Base-by-base conservation (phyloP, 2,329 filamentous ascomycete species). In the Aureobasidium sp. region DNA sequence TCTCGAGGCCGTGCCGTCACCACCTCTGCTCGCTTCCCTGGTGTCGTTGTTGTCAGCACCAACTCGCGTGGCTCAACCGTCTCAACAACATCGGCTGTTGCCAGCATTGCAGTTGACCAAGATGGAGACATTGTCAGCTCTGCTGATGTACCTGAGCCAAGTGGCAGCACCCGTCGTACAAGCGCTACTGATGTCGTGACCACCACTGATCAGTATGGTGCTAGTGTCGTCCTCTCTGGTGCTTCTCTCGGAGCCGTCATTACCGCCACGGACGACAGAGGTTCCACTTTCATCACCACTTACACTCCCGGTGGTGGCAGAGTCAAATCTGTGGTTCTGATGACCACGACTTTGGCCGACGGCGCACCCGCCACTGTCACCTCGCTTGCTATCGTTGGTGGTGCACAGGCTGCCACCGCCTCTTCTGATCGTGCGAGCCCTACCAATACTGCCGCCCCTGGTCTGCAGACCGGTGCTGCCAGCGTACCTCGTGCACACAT, bases 251-350 rank as follows among this genome's bases (percentile, higher is more conserved):
- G 76, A 50, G 70, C 76, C 47, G 73, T 77, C 21, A 67, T 77
- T 45, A 79, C 77, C 10, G 68, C 69, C 17, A 79, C 76, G 11
- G 69, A 79, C 62, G 67, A 64, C 2, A 25, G 62, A 8, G 77
- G 77, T 25, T 63, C 66, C 38, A 74, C 75, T 3, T 72, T 79
- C 60, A 64, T 77, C 54, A 76, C 77, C 2, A 80, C 78, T 1
- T 78, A 75, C 65, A 78, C 76, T 1, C 77, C 77, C 4, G 69
- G 66, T 49, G 76, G 72, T 47, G 75, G 72, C 21, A 66, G 63
- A 9, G 73, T 79, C 21, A 74, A 69, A 64, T 69, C 69, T 49
- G 63, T 79, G 29, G 69, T 74, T 31, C 64, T 78, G 19, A 53
- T 65, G 40, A 75, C 73, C 5, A 71, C 70, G 1, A 68, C 65